Evolutionary conservation across 495 filamentous ascomycete species (phyloP).

Genomic region (Chaetomium cochliodes): DNA sequence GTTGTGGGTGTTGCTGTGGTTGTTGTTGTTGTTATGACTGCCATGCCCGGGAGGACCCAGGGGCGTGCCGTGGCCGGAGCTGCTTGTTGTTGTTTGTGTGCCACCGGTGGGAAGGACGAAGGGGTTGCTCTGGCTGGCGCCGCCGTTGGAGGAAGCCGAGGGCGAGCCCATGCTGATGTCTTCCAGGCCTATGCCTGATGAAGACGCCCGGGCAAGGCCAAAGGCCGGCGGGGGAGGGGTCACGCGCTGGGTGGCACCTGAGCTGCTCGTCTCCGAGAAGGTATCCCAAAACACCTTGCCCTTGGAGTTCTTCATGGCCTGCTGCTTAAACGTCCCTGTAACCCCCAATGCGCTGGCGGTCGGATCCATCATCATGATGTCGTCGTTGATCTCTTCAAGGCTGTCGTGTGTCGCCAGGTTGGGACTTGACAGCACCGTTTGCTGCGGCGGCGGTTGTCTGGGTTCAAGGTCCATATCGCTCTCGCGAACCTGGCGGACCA

Average conservation of each 20-base stretch:
- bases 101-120: slow-evolving; percentile 21
- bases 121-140: slow-evolving; percentile 28
- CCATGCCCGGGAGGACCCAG: slow-evolving; percentile 2
- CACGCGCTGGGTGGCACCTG: slow-evolving; percentile 52
- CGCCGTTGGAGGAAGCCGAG: slow-evolving; percentile 42
- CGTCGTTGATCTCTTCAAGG: slow-evolving; percentile 60
- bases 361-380: slow-evolving; percentile 58
- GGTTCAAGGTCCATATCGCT: slow-evolving; percentile 56
- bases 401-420: slow-evolving; percentile 45
- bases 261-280: slow-evolving; percentile 57
- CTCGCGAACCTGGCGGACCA: slow-evolving; percentile 89
- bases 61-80: slow-evolving; percentile 33
- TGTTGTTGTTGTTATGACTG: slow-evolving; percentile 21
- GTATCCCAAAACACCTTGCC: slow-evolving; percentile 79
- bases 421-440: slow-evolving; percentile 55
- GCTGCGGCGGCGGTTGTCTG: slow-evolving; percentile 37
- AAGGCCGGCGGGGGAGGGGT: slow-evolving; percentile 64
- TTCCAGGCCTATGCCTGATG: slow-evolving; percentile 63
- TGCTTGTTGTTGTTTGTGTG: slow-evolving; percentile 28
- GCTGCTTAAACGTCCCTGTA: slow-evolving; percentile 66
- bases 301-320: slow-evolving; percentile 66
- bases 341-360: slow-evolving; percentile 44
- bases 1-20: slow-evolving; percentile 10
- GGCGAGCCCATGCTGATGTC: slow-evolving; percentile 77
- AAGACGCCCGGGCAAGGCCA: slow-evolving; percentile 54